Conservation (phyloP, 768 basidiomycete species). For the Phlegmacium glaucopus region DNA sequence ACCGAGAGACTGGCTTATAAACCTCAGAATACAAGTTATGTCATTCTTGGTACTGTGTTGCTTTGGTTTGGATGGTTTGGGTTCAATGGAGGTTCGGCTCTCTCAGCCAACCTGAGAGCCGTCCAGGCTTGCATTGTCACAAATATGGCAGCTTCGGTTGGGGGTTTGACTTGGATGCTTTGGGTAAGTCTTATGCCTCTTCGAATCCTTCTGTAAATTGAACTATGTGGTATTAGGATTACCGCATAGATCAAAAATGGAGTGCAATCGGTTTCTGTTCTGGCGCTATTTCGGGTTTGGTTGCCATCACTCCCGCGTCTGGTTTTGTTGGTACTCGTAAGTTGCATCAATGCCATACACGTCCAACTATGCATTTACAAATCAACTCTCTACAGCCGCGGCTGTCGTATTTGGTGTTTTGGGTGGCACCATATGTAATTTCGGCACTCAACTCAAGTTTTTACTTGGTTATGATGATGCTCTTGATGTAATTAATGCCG, state of each 20-base stretch:
- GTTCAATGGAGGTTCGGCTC: constrained; percentile 91
- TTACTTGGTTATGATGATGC: constrained; percentile 73
- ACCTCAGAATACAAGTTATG: constrained; percentile 91
- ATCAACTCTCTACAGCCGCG: constrained; percentile 45
- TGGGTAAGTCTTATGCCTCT: constrained; percentile 47
- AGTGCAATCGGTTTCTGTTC: constrained; percentile 93
- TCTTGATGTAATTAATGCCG: constrained; percentile 51
- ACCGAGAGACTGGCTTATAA: constrained; percentile 89
- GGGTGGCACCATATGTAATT: constrained; percentile 85
- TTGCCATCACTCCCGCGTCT: constrained; percentile 85
- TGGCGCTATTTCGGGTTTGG: constrained; percentile 87
- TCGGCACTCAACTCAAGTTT: constrained; percentile 94
- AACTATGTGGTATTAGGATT: constrained; percentile 53
- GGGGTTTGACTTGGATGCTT: constrained; percentile 89
- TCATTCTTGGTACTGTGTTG: constrained; percentile 88
- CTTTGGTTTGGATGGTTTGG: constrained; percentile 98
- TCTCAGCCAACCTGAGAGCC: constrained; percentile 86
- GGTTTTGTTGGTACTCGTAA: constrained; percentile 76
- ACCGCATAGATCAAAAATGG: constrained; percentile 91
- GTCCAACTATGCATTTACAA: not conserved
- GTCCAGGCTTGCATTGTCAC: constrained; percentile 90
- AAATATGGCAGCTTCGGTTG: constrained; percentile 88
- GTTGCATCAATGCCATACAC: constrained; percentile 17
- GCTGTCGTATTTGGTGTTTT: constrained; percentile 83
- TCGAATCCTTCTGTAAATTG: not conserved